Percentiles rank a stretch among this genome's conserved stretches.
phyloP scores from a whole-genome alignment of 2,329 filamentous ascomycete genomes.

The Fusarium heterosporum region DNA sequence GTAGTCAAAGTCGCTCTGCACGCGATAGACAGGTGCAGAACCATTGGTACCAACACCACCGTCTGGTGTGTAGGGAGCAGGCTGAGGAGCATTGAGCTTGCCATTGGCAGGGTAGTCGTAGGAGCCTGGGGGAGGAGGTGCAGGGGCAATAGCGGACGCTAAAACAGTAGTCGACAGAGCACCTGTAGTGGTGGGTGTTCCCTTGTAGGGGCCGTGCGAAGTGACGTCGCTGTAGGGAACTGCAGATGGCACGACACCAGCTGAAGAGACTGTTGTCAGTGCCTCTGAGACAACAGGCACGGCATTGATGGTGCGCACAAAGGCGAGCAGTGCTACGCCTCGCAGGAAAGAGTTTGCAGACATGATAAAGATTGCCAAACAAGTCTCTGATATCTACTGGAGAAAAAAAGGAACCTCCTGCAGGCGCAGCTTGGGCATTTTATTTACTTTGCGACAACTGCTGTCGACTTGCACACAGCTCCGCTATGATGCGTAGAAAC shows the following conservation, averaged over 20 bases:
- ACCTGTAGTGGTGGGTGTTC: constrained; percentile 74
- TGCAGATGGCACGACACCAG: constrained; percentile 42
- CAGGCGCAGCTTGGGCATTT: background rate
- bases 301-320: constrained; percentile 41
- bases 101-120: constrained; percentile 80
- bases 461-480: background rate
- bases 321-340: constrained; percentile 17
- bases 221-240: constrained; percentile 67
- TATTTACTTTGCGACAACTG: background rate
- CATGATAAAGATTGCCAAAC: constrained; percentile 10
- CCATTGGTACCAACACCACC: constrained; percentile 84
- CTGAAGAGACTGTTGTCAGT: constrained; percentile 52
- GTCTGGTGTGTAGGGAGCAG: constrained; percentile 77
- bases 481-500: constrained; percentile 28
- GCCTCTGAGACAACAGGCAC: constrained; percentile 52
- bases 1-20: constrained; percentile 86
- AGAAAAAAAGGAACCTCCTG: background rate
- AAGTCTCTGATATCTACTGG: background rate
- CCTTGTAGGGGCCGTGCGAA: constrained; percentile 76
- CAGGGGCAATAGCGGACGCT: constrained; percentile 67
- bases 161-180: constrained; percentile 70
- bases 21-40: constrained; percentile 79
- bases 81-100: constrained; percentile 72
- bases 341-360: constrained; percentile 4
- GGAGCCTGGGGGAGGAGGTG: constrained; percentile 69